Percentiles rank a stretch among this genome's conserved stretches.
Evolutionary conservation across 352 stramenopile genomes (phyloP).

Genomic region (Phytophthora rubi): DNA sequence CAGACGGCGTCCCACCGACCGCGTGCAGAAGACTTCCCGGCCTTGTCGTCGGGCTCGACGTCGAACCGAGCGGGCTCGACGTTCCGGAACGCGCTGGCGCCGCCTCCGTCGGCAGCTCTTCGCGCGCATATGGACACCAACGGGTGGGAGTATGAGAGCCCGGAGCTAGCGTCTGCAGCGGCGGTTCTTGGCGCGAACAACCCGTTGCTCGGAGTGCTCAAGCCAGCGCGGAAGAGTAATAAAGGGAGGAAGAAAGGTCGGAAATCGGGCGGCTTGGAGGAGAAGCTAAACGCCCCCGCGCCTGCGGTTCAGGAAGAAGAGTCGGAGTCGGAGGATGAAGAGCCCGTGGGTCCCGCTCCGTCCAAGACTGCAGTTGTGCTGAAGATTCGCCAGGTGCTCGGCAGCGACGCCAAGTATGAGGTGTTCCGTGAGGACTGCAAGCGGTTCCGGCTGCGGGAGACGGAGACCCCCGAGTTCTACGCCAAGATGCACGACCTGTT

Average conservation of each 20-base stretch:
- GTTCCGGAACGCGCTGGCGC: conserved; percentile 78
- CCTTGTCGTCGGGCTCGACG: conserved; percentile 37
- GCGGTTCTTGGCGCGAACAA: conserved; percentile 84
- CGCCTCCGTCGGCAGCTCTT: conserved; percentile 73
- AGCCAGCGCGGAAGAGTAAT: conserved; percentile 78
- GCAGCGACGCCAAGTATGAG: conserved; percentile 85
- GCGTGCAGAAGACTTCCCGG: conserved; percentile 74
- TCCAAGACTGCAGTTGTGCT: conserved; percentile 83
- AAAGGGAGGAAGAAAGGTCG: conserved; percentile 55
- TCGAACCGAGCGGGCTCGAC: conserved; percentile 29
- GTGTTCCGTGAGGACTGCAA: conserved; percentile 83
- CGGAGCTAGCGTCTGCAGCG: conserved; percentile 63
- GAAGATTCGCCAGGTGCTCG: conserved; percentile 78
- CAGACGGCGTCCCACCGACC: conserved; percentile 54
- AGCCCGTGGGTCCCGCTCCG: conserved; percentile 33
- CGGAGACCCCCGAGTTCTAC: conserved; percentile 77
- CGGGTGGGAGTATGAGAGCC: conserved; percentile 69
- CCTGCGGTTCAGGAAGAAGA: conserved; percentile 33
- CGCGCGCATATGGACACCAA: conserved; percentile 76
- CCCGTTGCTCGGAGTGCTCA: conserved; percentile 79
- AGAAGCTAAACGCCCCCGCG: conserved; percentile 44
- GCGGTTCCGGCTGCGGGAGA: conserved; percentile 63
- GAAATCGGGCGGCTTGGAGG: conserved; percentile 48
- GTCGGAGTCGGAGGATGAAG: conserved; percentile 52
- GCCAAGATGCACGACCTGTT: conserved; percentile 73